A percentile compares a stretch with the other conserved stretches of the same genome.
phyloP scores from a whole-genome alignment of 2,329 filamentous ascomycete species.

The Colletotrichum lentis region DNA sequence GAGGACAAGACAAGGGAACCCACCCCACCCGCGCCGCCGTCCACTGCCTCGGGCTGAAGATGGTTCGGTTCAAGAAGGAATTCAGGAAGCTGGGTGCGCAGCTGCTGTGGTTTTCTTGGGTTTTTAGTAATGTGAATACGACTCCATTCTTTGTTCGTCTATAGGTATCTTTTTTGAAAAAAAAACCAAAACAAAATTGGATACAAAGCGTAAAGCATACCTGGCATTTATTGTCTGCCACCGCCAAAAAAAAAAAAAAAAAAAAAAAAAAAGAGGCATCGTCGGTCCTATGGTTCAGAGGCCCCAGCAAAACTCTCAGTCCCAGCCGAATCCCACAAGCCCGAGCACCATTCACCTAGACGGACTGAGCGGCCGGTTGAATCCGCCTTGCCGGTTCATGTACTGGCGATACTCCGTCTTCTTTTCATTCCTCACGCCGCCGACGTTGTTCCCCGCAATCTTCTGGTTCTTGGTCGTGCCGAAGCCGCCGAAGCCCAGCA shows the following conservation, averaged over 20 bases:
- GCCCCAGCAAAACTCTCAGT: not conserved
- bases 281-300: not conserved
- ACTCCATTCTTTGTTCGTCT: conserved; percentile 8
- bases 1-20: conserved; percentile 48
- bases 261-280: not conserved
- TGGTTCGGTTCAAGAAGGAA: not conserved
- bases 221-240: not conserved
- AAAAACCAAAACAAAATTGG: not conserved
- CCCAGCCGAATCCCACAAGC: not conserved
- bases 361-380: conserved; percentile 79
- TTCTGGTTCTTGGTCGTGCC: conserved; percentile 88
- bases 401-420: conserved; percentile 96
- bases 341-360: conserved; percentile 45
- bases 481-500: conserved; percentile 92
- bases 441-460: conserved; percentile 85
- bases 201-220: conserved; percentile 4
- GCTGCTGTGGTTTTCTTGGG: not conserved
- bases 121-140: not conserved
- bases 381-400: conserved; percentile 86
- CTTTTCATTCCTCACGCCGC: conserved; percentile 88
- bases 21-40: conserved; percentile 39
- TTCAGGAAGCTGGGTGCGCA: not conserved
- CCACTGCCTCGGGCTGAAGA: conserved; percentile 28
- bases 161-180: conserved; percentile 24
- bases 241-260: not conserved